Conservation (phyloP, 192 early-diverging fungal species). For the Podila epigama region DNA sequence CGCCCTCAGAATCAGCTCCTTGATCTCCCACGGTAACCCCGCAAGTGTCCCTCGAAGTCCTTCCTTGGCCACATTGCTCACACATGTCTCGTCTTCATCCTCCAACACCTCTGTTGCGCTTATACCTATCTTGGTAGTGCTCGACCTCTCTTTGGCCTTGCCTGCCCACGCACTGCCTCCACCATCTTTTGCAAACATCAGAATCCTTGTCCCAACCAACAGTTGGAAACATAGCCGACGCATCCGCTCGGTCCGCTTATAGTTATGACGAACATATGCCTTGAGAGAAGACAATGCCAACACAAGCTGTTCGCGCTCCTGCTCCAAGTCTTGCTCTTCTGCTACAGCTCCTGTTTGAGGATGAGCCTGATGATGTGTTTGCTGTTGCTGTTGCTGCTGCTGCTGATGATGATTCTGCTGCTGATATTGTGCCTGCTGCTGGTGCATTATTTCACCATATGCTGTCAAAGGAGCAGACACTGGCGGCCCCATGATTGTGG, state of each 20-base stretch:
- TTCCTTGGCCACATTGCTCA: neutral
- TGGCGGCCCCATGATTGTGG: neutral
- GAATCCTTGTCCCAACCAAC: constrained; percentile 7
- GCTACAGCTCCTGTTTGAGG: neutral
- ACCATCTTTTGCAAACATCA: constrained; percentile 43
- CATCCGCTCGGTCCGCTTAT: constrained; percentile 13
- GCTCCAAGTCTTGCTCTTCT: constrained; percentile 9
- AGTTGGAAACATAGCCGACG: constrained; percentile 33
- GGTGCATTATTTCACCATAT: too few species aligned
- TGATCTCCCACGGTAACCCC: constrained; percentile 34
- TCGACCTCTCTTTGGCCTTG: neutral
- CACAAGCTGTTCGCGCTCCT: constrained; percentile 11
- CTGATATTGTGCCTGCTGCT: neutral
- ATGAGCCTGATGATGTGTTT: neutral
- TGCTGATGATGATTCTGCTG: neutral
- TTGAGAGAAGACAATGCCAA: constrained; percentile 10
- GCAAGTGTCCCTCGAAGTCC: constrained; percentile 21
- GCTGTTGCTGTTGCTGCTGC: neutral
- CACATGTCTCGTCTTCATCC: neutral
- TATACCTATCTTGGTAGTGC: neutral
- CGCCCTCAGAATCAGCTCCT: constrained; percentile 36
- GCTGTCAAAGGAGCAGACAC: neutral
- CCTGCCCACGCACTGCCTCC: neutral
- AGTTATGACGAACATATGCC: constrained; percentile 40
- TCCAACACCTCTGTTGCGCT: neutral